phyloP scores from a whole-genome alignment of 495 filamentous ascomycete genomes.

The Zalerion maritima region DNA sequence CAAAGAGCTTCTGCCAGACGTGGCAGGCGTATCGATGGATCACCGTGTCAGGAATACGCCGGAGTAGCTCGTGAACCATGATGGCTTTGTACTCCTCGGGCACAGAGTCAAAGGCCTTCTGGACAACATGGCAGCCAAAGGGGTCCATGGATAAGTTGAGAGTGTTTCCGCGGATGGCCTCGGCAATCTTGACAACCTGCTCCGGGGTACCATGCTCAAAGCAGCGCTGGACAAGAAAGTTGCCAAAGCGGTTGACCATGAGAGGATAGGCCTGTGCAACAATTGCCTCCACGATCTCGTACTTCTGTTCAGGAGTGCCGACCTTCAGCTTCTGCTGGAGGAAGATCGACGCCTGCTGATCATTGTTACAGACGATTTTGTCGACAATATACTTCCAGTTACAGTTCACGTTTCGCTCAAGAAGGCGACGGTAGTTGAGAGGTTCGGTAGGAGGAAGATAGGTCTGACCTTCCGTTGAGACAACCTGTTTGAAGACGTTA shows the following conservation, averaged over 20 bases:
- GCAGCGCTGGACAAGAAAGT: constrained; percentile 95
- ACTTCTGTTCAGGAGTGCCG: constrained; percentile 88
- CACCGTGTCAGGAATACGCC: constrained; percentile 92
- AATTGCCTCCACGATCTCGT: constrained; percentile 91
- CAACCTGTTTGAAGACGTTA: constrained; percentile 18
- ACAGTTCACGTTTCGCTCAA: constrained; percentile 92
- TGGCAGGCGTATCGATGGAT: constrained; percentile 97
- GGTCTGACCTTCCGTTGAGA: constrained; percentile 47
- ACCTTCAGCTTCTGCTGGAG: constrained; percentile 98
- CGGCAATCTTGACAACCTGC: constrained; percentile 88
- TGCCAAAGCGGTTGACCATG: constrained; percentile 97
- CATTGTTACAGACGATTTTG: constrained; percentile 98
- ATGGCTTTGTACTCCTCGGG: constrained; percentile 94
- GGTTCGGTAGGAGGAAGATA: constrained; percentile 82
- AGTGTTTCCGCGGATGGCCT: constrained; percentile 89
- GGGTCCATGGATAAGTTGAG: constrained; percentile 93
- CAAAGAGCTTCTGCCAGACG: constrained; percentile 99
- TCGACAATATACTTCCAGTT: constrained; percentile 99
- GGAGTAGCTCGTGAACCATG: constrained; percentile 94
- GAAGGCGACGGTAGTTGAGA: constrained; percentile 88
- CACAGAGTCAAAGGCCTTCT: constrained; percentile 95
- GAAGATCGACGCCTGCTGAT: constrained; percentile 97
- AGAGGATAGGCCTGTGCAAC: constrained; percentile 88
- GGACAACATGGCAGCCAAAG: constrained; percentile 95
- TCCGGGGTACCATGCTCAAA: constrained; percentile 96